Base-by-base conservation (phyloP, 495 filamentous ascomycete species). In the Copromyces sp. region DNA sequence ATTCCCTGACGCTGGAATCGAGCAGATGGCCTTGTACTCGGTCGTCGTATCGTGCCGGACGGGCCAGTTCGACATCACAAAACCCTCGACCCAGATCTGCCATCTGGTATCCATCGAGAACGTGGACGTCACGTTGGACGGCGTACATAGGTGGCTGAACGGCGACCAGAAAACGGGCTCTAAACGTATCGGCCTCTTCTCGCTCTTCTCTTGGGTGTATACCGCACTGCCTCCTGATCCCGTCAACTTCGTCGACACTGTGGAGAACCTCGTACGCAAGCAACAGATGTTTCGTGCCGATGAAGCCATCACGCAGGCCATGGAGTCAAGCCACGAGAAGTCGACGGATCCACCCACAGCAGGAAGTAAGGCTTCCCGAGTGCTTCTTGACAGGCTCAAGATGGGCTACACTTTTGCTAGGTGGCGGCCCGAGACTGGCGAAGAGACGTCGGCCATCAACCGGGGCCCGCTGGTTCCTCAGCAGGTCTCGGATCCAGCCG, bases 161-260 rank as follows among this genome's bases (percentile, higher is more conserved):
- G 39, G 39, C 39, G 39, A 40, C 39, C 39, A 40, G 39, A 40
- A 40, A 40, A 40, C 39, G 39, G 39, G 39, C 39, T 40, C 39
- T 40, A 72, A 68, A 4, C 75, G 71, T 16, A 79, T 88, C 16
- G 83, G 73, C 3, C 65, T 88, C 44, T 72, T 76, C 16, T 82
- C 79, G 1, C 76, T 89, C 12, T 76, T 83, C 71, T 77, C 75
- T n/a, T 89, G 87, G 87, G 75, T 74, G 3, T 88, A 87, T 68
- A 81, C 75, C 0, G 71, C 73, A 12, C 40, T 83, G 1, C 86
- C 85, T 2, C 75, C 83, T 1, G 70, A 73, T 47, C 69, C 78
- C 0, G 53, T 82, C 39, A 83, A 81, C 70, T 76, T 83, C 20
- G 29, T 59, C 1, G 81, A 84, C 14, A 65, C 72, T 0, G 59